phyloP scores from a whole-genome alignment of 148 eudicot genomes.

The Vaccinium myrtillus region DNA sequence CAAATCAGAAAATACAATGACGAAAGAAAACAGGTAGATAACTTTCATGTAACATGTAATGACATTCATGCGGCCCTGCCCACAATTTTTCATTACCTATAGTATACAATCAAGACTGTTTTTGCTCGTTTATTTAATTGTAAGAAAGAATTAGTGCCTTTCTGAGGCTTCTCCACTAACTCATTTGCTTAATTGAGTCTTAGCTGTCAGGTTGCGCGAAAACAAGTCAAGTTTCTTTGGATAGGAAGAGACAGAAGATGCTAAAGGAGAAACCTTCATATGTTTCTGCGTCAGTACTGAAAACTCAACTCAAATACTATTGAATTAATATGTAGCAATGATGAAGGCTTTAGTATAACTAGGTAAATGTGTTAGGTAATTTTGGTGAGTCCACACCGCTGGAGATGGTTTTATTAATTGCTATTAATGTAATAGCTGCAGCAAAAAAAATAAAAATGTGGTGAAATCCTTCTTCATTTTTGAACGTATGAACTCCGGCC shows the following conservation, averaged over 20 bases:
- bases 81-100: background rate
- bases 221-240: background rate
- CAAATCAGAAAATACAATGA: background rate
- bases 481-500: background rate
- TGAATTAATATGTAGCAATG: background rate
- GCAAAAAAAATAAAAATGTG: background rate
- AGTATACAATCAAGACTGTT: background rate
- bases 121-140: background rate
- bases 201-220: background rate
- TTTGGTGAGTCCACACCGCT: background rate
- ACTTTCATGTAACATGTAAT: background rate
- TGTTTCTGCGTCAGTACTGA: background rate
- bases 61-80: background rate
- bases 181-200: background rate
- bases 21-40: background rate
- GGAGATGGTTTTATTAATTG: background rate
- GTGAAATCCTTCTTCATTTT: background rate
- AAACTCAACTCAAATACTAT: background rate
- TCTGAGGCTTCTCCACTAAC: background rate
- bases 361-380: background rate
- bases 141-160: background rate
- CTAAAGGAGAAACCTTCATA: background rate
- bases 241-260: background rate
- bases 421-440: background rate
- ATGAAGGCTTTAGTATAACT: background rate